Base-by-base conservation (phyloP, 257 asterid species). In the Solanum tarijense region DNA sequence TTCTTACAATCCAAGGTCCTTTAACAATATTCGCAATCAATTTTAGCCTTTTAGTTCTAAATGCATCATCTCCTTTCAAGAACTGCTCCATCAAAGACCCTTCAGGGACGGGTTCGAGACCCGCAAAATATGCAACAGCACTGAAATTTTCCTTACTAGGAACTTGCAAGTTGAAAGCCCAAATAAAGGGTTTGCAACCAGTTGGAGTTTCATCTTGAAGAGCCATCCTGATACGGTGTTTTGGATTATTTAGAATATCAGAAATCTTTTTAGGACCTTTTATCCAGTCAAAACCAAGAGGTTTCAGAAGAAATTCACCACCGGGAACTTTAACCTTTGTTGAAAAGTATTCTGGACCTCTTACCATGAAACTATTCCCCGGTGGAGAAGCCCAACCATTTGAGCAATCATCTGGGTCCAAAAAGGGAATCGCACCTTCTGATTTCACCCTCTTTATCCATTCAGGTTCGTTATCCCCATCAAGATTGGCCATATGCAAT, bases 331-430 rank as follows among this genome's bases (percentile, higher is more conserved):
- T 96, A 65, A 66, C 90, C 90, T 89, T 94, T 6, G 94, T 94
- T 86, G 90, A 89, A 46, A 93, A 92, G 90, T 93, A 96, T 21
- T 93, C 92, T 23, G 95, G 93, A 12, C 99, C 98, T 93, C 99
- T 91, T 48, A 96, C 97, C 93, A 76, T 87, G 93, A 96, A 96
- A 84, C 66, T 35, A 78, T 93, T 92, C 76, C 97, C 98, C 0
- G 93, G 94, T 48, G 98, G 98, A 88, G 98, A 94, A 86, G 98
- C 92, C 99, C 99, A 96, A 20, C 98, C 98, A 32, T 92, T 93
- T 23, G 94, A 83, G 88, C 94, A 93, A 62, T 90, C 34, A 55
- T 92, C 92, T n/a, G 96, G 95, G 71, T 93, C 92, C 74, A 92
- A 94, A 39, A 88, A 89, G 12, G 99, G 98, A 86, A 94, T 86